Base-by-base conservation (phyloP, 139 green algal species). In the Chlorella vulgaris region DNA sequence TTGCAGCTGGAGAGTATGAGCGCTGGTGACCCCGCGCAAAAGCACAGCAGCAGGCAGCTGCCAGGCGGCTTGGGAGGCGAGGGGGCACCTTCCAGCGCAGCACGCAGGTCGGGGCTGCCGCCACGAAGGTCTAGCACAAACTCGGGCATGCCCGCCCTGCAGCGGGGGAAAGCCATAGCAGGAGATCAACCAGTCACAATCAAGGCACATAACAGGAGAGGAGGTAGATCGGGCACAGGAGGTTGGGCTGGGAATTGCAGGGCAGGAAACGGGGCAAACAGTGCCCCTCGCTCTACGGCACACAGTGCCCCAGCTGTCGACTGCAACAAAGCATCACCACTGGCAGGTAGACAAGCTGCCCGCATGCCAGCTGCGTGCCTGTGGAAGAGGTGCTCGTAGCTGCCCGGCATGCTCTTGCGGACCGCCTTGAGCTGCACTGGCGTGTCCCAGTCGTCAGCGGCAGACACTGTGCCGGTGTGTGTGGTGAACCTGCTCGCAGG, bases 371-470 rank as follows among this genome's bases (percentile, higher is more conserved):
- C n/a, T n/a, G 0, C 55, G 31, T 31, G 65, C 53, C 68, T 77
- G 62, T 74, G 76, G 62, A 83, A 77, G 26, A 68, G 51, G 66
- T 83, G 66, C 66, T 83, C 78, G 22, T 50, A 81, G 22, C 60
- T 76, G 43, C 71, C 81, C 0, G 77, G 55, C 76, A 84, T 68
- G 21, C 28, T 40, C 53, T 83, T 84, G 26, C 76, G 76, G 26
- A 88, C 80, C 13, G 21, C 26, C 86, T 82, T 89, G 55, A 69
- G 33, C 43, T 82, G 35, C 29, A 81, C 80, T 19, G 83, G 80
- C 18, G 83, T 74, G 55, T 83, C 89, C 90, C 90, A 94, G 7
- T 94, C 85, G 42, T 91, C 73, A 0, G 90, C 90, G 0, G 91
- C 90, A 4, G 91, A 60, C 55, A 94, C 90, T 1, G 40, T 88